Conservation (phyloP, 768 basidiomycete genomes). For the Serpula lacrymans region DNA sequence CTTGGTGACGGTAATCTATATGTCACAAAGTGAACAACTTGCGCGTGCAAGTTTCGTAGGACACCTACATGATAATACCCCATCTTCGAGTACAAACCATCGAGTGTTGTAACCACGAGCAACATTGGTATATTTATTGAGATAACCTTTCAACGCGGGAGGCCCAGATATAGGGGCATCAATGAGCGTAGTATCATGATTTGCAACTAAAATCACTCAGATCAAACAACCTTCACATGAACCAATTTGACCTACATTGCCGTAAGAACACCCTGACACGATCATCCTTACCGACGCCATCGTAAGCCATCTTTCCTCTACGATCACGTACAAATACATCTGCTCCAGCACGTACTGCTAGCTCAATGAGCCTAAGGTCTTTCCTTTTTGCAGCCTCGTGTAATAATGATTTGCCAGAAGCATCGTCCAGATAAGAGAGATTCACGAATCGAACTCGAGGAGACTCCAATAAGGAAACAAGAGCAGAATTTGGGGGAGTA, state of each 20-base stretch:
- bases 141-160: constrained; percentile 67
- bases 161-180: constrained; percentile 48
- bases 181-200: constrained; percentile 74
- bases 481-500: constrained; percentile 38
- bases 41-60: background rate
- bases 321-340: constrained; percentile 86
- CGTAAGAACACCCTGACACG: constrained; percentile 76
- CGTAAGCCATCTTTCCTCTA: constrained; percentile 66
- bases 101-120: constrained; percentile 85
- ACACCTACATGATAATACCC: constrained; percentile 76
- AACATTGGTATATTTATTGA: constrained; percentile 92
- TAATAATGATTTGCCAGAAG: constrained; percentile 72
- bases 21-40: constrained; percentile 1
- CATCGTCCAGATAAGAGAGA: constrained; percentile 76
- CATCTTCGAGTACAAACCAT: constrained; percentile 90
- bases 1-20: constrained; percentile 78
- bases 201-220: constrained; percentile 52
- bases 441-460: constrained; percentile 71
- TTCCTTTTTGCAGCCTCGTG: constrained; percentile 85
- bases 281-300: constrained; percentile 74
- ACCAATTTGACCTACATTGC: constrained; percentile 58
- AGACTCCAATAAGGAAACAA: constrained; percentile 59
- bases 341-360: constrained; percentile 81
- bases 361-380: constrained; percentile 77
- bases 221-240: background rate